phyloP scores from a whole-genome alignment of 2,329 filamentous ascomycete genomes.

The Clonostachys chloroleuca region DNA sequence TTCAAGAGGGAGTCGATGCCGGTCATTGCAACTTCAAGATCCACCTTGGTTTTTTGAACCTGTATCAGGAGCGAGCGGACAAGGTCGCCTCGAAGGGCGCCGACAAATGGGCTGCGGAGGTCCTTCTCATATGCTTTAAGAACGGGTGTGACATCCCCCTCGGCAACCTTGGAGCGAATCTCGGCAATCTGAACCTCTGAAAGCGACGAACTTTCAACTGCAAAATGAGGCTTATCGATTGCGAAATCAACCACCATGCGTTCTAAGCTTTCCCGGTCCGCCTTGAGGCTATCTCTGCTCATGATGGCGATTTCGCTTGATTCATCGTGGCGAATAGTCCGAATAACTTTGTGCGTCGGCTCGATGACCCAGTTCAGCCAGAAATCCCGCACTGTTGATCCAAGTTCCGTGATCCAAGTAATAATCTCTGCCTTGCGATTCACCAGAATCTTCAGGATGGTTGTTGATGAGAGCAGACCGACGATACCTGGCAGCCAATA shows the following conservation, averaged over 20 bases:
- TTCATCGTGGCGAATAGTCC: slow-evolving; percentile 89
- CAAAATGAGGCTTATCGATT: slow-evolving; percentile 68
- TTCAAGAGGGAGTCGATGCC: slow-evolving; percentile 93
- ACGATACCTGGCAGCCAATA: slow-evolving; percentile 82
- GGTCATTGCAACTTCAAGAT: slow-evolving; percentile 91
- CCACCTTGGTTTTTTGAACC: slow-evolving; percentile 98
- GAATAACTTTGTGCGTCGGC: slow-evolving; percentile 75
- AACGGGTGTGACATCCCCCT: slow-evolving; percentile 91
- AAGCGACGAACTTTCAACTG: slow-evolving; percentile 39
- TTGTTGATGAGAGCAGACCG: slow-evolving; percentile 78
- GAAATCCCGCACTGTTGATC: slow-evolving; percentile 78
- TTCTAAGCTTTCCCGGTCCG: slow-evolving; percentile 87
- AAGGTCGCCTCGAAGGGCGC: slow-evolving; percentile 80
- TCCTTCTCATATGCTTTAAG: slow-evolving; percentile 89
- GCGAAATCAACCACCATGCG: slow-evolving; percentile 98
- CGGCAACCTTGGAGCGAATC: slow-evolving; percentile 75
- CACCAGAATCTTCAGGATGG: slow-evolving; percentile 73
- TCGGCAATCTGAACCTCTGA: slow-evolving; percentile 67
- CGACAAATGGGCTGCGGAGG: slow-evolving; percentile 73
- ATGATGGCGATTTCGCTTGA: slow-evolving; percentile 94
- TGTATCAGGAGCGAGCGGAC: slow-evolving; percentile 90
- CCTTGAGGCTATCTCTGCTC: slow-evolving; percentile 86
- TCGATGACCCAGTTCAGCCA: slow-evolving; percentile 96
- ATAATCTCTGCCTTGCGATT: slow-evolving; percentile 73
- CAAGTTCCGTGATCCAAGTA: slow-evolving; percentile 75